Evolutionary conservation across 1,139 yeast species (phyloP).

Genomic region (Pichia norvegensis): DNA sequence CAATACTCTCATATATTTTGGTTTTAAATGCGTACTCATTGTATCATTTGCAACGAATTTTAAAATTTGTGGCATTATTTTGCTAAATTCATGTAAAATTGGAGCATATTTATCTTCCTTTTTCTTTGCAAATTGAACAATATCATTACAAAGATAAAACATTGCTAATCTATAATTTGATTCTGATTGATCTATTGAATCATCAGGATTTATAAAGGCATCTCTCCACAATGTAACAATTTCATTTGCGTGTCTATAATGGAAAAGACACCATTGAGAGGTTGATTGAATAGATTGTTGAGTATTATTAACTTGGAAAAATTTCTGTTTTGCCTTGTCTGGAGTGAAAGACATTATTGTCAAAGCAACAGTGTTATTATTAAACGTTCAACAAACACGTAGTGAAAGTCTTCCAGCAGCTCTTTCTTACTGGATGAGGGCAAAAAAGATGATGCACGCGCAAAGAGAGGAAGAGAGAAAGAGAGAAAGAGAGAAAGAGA

Average conservation of each 20-base stretch:
- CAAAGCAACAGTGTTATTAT: too few relatives aligned
- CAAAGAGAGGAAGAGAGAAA: too few relatives aligned
- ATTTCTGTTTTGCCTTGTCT: constrained; percentile 48
- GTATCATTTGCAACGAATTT: constrained; percentile 27
- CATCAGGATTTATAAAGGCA: constrained; percentile 26
- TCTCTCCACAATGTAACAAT: constrained; percentile 59
- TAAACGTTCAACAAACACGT: too few relatives aligned
- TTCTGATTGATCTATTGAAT: constrained; percentile 28
- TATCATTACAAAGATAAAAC: constrained; percentile 73
- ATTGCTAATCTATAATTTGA: constrained; percentile 46
- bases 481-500: too few relatives aligned
- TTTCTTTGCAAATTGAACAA: constrained; percentile 70
- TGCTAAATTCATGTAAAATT: constrained; percentile 51
- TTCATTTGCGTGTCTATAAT: constrained; percentile 55
- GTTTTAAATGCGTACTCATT: constrained; percentile 18
- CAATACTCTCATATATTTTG: constrained; percentile 57
- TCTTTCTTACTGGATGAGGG: too few relatives aligned
- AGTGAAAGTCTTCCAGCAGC: too few relatives aligned
- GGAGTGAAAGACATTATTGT: constrained; percentile 54
- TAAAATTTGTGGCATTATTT: constrained; percentile 32
- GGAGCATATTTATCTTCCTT: constrained; percentile 51
- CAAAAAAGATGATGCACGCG: too few relatives aligned
- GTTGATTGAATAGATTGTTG: constrained; percentile 79
- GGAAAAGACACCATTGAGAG: constrained; percentile 80
- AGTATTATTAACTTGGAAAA: constrained; percentile 59